phyloP scores from a whole-genome alignment of 768 basidiomycete genomes.

The Brasilioporus rufonigricans region DNA sequence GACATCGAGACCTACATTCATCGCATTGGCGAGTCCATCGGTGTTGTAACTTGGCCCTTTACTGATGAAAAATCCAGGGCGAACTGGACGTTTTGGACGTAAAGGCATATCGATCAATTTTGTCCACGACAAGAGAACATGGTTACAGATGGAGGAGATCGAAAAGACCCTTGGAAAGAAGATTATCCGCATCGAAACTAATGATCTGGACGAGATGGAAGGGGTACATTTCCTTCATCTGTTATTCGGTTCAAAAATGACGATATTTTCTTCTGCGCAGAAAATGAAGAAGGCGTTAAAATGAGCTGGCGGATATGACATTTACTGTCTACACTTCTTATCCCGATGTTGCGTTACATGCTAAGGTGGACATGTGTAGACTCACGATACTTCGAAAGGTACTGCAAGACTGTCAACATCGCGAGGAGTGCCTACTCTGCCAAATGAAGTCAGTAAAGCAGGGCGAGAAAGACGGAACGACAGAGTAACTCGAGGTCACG shows the following conservation, averaged over 20 bases:
- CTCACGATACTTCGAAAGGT: background rate
- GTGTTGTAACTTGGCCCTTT: background rate
- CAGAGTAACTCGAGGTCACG: too few species aligned
- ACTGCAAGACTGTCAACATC: background rate
- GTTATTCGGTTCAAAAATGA: background rate
- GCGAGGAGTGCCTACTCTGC: too few species aligned
- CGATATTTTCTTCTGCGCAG: slow-evolving; percentile 33
- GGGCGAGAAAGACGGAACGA: background rate
- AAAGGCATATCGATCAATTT: slow-evolving; percentile 98
- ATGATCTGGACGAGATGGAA: slow-evolving; percentile 93
- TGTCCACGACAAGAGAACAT: slow-evolving; percentile 87
- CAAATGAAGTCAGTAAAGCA: background rate
- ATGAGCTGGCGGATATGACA: slow-evolving; percentile 26
- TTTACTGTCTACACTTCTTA: background rate
- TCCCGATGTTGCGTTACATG: background rate
- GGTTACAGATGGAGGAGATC: slow-evolving; percentile 87
- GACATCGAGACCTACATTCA: slow-evolving; percentile 98
- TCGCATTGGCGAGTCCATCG: slow-evolving; percentile 73
- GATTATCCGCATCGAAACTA: slow-evolving; percentile 85
- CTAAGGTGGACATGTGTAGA: background rate
- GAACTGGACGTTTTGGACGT: slow-evolving; percentile 96
- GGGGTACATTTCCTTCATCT: slow-evolving; percentile 50
- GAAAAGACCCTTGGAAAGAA: slow-evolving; percentile 72
- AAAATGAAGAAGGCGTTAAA: slow-evolving; percentile 83
- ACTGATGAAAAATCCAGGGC: slow-evolving; percentile 51